phyloP scores from a whole-genome alignment of 1,284 basidiomycete species.

The Xanthoconium separans region DNA sequence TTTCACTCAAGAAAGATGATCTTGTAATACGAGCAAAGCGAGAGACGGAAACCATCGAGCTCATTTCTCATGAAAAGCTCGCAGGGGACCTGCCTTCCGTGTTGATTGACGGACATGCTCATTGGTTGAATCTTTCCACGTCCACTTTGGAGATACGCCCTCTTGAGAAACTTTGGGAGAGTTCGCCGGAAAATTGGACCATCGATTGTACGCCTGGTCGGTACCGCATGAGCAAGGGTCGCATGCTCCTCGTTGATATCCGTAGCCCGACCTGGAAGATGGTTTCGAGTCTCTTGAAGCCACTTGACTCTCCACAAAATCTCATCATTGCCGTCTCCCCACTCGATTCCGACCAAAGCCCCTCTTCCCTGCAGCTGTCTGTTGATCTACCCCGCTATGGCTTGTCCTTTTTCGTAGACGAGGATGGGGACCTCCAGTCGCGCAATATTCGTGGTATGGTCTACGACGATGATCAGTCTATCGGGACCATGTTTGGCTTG shows the following conservation, averaged over 20 bases:
- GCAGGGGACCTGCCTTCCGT: not conserved
- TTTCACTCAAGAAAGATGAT: slow-evolving; percentile 7
- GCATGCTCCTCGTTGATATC: not conserved
- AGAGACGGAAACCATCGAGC: not conserved
- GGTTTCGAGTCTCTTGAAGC: not conserved
- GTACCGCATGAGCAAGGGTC: not conserved
- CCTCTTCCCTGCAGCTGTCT: not conserved
- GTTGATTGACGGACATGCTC: not conserved
- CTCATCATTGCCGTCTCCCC: not conserved
- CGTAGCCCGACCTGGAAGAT: not conserved
- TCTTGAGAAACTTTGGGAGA: not conserved
- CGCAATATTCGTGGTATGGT: not conserved
- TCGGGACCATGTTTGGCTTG: not conserved
- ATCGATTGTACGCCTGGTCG: not conserved
- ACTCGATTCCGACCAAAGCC: not conserved
- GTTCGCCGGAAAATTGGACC: not conserved
- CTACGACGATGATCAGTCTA: not conserved
- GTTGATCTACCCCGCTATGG: not conserved
- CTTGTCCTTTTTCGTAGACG: not conserved
- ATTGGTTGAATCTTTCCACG: not conserved
- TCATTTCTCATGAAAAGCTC: not conserved
- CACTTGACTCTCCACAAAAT: not conserved
- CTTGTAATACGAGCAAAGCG: slow-evolving; percentile 28
- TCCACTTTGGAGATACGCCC: not conserved
- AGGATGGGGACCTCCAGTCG: not conserved